Base-by-base conservation (phyloP, 305 asterid genomes). In the Petunia hybrid region DNA sequence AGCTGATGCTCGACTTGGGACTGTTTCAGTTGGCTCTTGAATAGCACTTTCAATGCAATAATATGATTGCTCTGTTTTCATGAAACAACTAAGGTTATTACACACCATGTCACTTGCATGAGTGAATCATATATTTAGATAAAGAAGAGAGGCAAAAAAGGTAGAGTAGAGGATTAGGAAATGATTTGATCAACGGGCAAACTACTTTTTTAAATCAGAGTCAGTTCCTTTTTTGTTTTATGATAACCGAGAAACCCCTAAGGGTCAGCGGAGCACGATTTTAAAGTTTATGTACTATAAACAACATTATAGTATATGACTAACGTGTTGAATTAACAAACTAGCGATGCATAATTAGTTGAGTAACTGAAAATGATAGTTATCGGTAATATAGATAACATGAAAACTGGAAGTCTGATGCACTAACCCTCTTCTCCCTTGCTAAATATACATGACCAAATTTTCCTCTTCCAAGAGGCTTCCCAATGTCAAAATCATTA, bases 1-100 rank as follows among this genome's bases (percentile, higher is more conserved):
- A 95, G 97, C 89, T 95, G 99, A 78, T 95, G 99, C 84, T 95
- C 98, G 12, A 95, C 98, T 81, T 91, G 97, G 75, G 98, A 95
- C 89, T 92, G 94, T 83, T 92, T 92, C 63, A 95, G 84, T 85
- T 95, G 99, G 87, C 85, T 90, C 90, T 95, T 95, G 79, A 95
- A 94, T 86, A 95, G 83, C 68, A 95, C 97, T 91, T 95, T 95
- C 42, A 95, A 88, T 43, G 99, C 99, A 85, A 95, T 95, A 78
- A 95, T 80, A 75, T 95, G 98, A 85, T 89, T 84, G 80, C 88
- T 87, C 88, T 86, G 82, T 80, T 86, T 31, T 13, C 31, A 80
- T 43, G 46, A 62, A 73, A 74, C 65, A 74, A 55, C 79, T 38
- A 53, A 38, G 39, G 5, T 74, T 38, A 74, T 2, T 7, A 4